Percentiles rank a stretch among this genome's conserved stretches.
phyloP scores from a whole-genome alignment of 306 rosid genomes.

The Lagenaria siceraria region DNA sequence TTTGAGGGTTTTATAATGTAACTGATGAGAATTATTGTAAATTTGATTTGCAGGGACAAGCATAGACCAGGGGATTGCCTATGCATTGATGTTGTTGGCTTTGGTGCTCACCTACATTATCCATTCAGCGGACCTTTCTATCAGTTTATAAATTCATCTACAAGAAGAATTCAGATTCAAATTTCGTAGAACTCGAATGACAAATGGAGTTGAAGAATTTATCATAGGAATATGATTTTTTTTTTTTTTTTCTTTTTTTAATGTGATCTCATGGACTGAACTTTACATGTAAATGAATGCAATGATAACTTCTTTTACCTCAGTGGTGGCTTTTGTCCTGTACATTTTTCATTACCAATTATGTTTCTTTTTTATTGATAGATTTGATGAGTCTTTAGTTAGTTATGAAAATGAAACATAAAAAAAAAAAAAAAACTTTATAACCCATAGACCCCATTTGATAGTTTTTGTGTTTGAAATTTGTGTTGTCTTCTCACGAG shows the following conservation, averaged over 20 bases:
- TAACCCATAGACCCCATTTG: too few species aligned
- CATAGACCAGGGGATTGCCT: conserved; percentile 77
- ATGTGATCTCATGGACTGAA: neutral
- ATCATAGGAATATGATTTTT: neutral
- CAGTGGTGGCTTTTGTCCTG: too few species aligned
- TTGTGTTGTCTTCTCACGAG: too few species aligned
- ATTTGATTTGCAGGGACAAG: conserved; percentile 34
- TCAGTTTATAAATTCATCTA: conserved; percentile 7
- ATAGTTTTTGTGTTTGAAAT: too few species aligned
- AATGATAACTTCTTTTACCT: neutral
- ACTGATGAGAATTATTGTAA: neutral
- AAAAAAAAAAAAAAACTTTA: too few species aligned
- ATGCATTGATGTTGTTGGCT: conserved; percentile 61
- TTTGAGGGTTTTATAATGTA: too few species aligned
- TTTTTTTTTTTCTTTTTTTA: too few species aligned
- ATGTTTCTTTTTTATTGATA: too few species aligned
- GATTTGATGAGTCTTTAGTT: too few species aligned
- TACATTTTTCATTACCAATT: too few species aligned
- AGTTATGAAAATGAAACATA: too few species aligned
- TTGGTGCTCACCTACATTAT: conserved; percentile 67
- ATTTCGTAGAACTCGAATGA: too few species aligned
- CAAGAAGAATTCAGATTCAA: neutral
- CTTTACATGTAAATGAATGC: neutral
- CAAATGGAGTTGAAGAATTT: neutral
- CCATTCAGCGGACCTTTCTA: conserved; percentile 45